Conservation (phyloP, 345 rosid species). For the Brassica nigra region DNA sequence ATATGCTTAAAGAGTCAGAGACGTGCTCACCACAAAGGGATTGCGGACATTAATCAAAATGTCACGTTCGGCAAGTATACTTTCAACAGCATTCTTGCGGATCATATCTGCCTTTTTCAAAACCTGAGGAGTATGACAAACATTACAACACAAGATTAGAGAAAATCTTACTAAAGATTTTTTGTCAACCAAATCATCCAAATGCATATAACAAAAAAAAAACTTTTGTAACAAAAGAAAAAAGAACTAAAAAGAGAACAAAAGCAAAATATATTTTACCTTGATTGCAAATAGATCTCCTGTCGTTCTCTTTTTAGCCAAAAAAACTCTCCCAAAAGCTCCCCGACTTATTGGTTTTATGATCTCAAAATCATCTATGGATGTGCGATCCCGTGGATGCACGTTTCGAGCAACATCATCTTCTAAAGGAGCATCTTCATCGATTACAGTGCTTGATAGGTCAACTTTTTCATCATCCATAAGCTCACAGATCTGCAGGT, state of each 20-base stretch:
- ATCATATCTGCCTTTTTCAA: conserved; percentile 45
- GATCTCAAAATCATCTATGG: conserved; percentile 97
- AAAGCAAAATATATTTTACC: conserved; percentile 48
- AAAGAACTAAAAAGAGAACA: conserved; percentile 6
- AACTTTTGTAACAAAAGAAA: too few relatives aligned
- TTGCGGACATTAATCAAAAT: conserved; percentile 94
- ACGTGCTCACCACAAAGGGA: conserved; percentile 98
- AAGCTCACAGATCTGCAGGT: conserved; percentile 90
- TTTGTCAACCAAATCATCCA: conserved; percentile 8
- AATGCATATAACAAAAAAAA: too few relatives aligned
- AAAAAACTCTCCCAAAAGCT: background rate
- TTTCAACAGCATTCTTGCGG: conserved; percentile 94
- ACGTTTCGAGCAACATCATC: conserved; percentile 90
- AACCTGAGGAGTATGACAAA: conserved; percentile 58
- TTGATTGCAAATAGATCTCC: conserved; percentile 47
- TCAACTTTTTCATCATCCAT: conserved; percentile 88
- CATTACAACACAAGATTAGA: conserved; percentile 12
- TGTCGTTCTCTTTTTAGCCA: background rate
- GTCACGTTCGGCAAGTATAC: conserved; percentile 97
- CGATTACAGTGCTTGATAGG: conserved; percentile 77
- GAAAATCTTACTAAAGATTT: conserved; percentile 22
- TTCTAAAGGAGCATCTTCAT: conserved; percentile 94
- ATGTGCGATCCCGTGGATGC: conserved; percentile 90
- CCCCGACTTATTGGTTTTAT: conserved; percentile 66
- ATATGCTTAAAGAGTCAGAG: conserved; percentile 43